Evolutionary conservation across 2,329 filamentous ascomycete genomes (phyloP).

Genomic region (Calonectria leucothoes): DNA sequence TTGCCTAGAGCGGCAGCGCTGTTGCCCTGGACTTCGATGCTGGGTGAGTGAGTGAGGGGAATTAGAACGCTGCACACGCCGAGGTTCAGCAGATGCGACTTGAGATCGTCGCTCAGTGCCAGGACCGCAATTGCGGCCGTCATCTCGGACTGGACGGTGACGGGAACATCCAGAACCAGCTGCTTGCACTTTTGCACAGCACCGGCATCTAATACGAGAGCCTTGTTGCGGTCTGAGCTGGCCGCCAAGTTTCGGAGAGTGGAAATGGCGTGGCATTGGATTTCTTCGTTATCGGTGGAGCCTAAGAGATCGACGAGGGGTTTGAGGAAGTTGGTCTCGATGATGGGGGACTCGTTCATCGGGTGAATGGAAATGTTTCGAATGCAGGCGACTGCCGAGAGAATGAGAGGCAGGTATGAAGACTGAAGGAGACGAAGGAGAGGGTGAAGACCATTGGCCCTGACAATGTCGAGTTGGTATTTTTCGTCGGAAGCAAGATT

Average conservation of each 20-base stretch:
- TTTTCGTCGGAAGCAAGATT: slow-evolving; percentile 98
- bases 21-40: slow-evolving; percentile 98
- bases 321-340: slow-evolving; percentile 95
- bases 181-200: slow-evolving; percentile 99
- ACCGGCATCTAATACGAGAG: slow-evolving; percentile 94
- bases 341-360: slow-evolving; percentile 97
- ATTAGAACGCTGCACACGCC: slow-evolving; percentile 98
- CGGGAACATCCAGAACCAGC: slow-evolving; percentile 89
- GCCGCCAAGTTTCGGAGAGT: slow-evolving; percentile 95
- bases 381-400: slow-evolving; percentile 97
- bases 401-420: slow-evolving; percentile 93
- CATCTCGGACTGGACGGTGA: slow-evolving; percentile 98
- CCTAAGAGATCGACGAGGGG: slow-evolving; percentile 94
- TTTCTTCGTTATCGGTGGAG: slow-evolving; percentile 97
- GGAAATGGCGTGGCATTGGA: slow-evolving; percentile 98
- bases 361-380: slow-evolving; percentile 99
- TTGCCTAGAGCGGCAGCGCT: slow-evolving; percentile 96
- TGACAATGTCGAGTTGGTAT: slow-evolving; percentile 97
- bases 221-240: slow-evolving; percentile 97
- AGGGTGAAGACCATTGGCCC: slow-evolving; percentile 85
- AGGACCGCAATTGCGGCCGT: slow-evolving; percentile 98
- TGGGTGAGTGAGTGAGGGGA: slow-evolving; percentile 92
- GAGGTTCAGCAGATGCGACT: slow-evolving; percentile 87
- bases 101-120: slow-evolving; percentile 94
- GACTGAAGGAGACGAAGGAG: slow-evolving; percentile 92